Conservation (phyloP, 495 filamentous ascomycete genomes). For the Podospora sp. region DNA sequence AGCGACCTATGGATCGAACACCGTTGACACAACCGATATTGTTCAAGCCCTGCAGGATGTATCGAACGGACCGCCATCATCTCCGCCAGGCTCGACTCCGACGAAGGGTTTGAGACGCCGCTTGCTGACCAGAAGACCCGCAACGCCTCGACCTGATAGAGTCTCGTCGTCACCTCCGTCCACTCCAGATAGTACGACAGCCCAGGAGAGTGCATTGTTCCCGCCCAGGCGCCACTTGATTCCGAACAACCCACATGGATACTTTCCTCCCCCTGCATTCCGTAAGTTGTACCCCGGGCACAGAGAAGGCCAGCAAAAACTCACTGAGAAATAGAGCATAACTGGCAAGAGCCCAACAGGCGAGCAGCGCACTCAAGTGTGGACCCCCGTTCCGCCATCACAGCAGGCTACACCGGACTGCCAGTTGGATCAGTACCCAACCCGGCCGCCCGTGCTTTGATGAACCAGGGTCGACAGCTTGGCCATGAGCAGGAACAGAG, state of each 20-base stretch:
- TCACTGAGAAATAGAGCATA: slow-evolving; percentile 12
- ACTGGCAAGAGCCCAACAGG: slow-evolving; percentile 26
- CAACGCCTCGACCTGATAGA: not conserved
- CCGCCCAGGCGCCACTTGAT: slow-evolving; percentile 16
- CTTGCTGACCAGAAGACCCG: not conserved
- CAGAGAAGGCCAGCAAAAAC: not conserved
- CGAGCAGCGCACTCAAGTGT: not conserved
- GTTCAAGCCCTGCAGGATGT: not conserved
- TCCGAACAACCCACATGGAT: slow-evolving; percentile 28
- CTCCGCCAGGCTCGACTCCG: not conserved
- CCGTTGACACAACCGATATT: not conserved
- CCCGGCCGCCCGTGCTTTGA: not conserved
- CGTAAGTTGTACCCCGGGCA: slow-evolving; percentile 21
- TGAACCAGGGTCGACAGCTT: not conserved
- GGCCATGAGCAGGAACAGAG: not conserved
- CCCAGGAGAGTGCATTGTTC: not conserved
- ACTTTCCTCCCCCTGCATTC: slow-evolving; percentile 25
- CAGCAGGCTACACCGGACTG: slow-evolving; percentile 15
- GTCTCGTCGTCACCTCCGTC: not conserved
- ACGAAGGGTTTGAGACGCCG: not conserved
- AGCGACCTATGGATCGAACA: not conserved
- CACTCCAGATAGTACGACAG: not conserved
- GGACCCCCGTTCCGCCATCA: slow-evolving; percentile 2
- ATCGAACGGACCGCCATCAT: not conserved
- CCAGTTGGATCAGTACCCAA: slow-evolving; percentile 21